Conservation (phyloP, 768 basidiomycete genomes). For the Gymnopilus dilepis region DNA sequence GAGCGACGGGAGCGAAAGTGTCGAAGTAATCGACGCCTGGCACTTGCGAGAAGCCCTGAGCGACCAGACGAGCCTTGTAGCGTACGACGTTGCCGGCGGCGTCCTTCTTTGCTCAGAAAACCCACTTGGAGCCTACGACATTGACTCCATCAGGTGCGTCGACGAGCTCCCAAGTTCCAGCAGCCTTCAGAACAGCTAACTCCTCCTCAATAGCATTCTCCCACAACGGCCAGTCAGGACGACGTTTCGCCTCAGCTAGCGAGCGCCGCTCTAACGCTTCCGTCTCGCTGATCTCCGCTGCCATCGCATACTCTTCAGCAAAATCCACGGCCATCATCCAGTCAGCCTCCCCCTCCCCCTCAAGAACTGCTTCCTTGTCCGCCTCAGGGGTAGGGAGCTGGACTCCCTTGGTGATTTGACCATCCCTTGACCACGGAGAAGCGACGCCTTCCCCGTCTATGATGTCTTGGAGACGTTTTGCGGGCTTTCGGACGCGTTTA, state of each 20-base stretch:
- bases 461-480: constrained; percentile 9
- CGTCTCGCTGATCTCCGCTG: constrained; percentile 27
- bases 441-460: not conserved
- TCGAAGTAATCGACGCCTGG: constrained; percentile 45
- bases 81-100: constrained; percentile 23
- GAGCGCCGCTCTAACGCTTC: constrained; percentile 32
- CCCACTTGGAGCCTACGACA: constrained; percentile 38
- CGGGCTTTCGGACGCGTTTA: not conserved
- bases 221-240: constrained; percentile 34
- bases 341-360: constrained; percentile 17
- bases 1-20: constrained; percentile 35
- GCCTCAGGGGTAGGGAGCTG: constrained; percentile 12
- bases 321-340: constrained; percentile 21
- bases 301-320: constrained; percentile 27
- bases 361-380: constrained; percentile 1
- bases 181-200: constrained; percentile 31
- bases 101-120: constrained; percentile 29
- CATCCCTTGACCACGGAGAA: not conserved
- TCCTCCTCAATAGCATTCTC: constrained; percentile 16
- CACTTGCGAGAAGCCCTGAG: constrained; percentile 46
- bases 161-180: constrained; percentile 37
- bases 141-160: constrained; percentile 27
- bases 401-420: constrained; percentile 13
- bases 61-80: constrained; percentile 30
- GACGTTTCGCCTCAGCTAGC: constrained; percentile 25